These are phyloP conservation scores for Phaffia tasmanica DNA, from an alignment of 768 basidiomycete species.

Conservation along the genomic window DNA sequence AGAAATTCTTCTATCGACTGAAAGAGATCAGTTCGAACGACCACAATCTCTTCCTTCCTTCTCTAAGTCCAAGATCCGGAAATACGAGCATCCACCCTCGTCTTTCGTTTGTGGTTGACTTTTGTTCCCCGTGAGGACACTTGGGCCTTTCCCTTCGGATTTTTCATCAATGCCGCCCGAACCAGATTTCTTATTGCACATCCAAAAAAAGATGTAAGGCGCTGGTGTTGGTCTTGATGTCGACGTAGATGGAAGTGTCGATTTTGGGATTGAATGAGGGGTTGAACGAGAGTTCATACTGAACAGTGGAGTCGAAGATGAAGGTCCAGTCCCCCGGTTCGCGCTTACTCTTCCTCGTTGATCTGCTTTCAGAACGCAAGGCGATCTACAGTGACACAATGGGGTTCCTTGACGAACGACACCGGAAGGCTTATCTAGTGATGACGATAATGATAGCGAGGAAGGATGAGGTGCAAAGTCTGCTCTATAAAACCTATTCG, in stretches of 20 bases:
- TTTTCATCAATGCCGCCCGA: background rate
- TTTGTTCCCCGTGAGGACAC: conserved; percentile 16
- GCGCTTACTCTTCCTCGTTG: conserved; percentile 36
- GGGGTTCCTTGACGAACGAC: conserved; percentile 33
- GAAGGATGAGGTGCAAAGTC: conserved; percentile 32
- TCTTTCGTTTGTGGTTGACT: conserved; percentile 32
- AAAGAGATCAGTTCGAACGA: too few species aligned
- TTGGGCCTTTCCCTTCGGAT: background rate
- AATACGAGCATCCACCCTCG: conserved; percentile 38
- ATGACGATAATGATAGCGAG: background rate
- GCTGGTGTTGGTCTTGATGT: conserved; percentile 22
- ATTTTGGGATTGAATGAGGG: background rate
- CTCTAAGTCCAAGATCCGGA: conserved; percentile 34
- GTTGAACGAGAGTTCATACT: conserved; percentile 1
- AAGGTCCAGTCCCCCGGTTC: background rate
- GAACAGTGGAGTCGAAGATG: background rate
- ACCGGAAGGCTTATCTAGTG: too few species aligned
- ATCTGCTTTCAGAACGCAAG: conserved; percentile 37
- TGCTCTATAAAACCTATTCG: conserved; percentile 27
- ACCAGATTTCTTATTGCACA: conserved; percentile 28
- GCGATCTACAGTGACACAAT: conserved; percentile 35
- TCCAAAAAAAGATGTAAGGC: conserved; percentile 37
- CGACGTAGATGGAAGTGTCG: background rate
- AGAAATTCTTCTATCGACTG: too few species aligned
- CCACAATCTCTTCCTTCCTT: conserved; percentile 33